A percentile compares a stretch with the other conserved stretches of the same genome.
Evolutionary conservation across 179 eudicot species (phyloP).

Genomic region (Vitellaria paradoxa): DNA sequence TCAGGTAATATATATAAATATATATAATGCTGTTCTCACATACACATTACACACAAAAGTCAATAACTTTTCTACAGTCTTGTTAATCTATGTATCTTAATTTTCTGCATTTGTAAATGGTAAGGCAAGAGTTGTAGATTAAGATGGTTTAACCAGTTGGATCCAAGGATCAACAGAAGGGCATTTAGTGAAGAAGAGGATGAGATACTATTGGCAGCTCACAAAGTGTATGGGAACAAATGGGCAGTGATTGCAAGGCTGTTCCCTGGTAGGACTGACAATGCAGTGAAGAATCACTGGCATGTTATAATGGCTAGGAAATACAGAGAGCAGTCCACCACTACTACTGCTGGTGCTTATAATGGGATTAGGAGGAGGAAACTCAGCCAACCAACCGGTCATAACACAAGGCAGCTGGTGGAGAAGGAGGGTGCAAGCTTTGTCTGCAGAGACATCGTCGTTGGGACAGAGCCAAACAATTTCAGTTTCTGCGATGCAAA

Average conservation of each 20-base stretch:
- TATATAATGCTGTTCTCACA: too few species aligned
- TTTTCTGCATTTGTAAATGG: too few species aligned
- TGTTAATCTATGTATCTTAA: too few species aligned
- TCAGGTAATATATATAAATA: slow-evolving; percentile 35
- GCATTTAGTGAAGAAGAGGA: too few species aligned
- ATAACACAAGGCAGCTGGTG: neutral
- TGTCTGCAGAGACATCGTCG: neutral
- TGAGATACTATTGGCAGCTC: too few species aligned
- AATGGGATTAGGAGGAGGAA: neutral
- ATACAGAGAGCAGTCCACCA: slow-evolving; percentile 29
- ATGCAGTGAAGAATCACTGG: too few species aligned
- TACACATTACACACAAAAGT: too few species aligned
- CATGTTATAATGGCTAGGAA: slow-evolving; percentile 39
- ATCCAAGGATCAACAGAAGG: too few species aligned
- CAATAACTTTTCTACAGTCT: too few species aligned
- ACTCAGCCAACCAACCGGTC: neutral
- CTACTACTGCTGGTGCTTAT: slow-evolving; percentile 7
- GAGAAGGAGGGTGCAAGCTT: slow-evolving; percentile 6
- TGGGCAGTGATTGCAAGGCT: slow-evolving; percentile 8
- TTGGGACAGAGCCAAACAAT: neutral
- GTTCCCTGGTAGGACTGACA: slow-evolving; percentile 29
- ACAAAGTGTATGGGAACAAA: too few species aligned
- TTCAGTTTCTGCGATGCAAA: neutral
- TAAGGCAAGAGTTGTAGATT: too few species aligned
- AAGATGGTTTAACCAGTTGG: too few species aligned